Conservation (phyloP, 495 filamentous ascomycete genomes). For the Choiromyces venosus region DNA sequence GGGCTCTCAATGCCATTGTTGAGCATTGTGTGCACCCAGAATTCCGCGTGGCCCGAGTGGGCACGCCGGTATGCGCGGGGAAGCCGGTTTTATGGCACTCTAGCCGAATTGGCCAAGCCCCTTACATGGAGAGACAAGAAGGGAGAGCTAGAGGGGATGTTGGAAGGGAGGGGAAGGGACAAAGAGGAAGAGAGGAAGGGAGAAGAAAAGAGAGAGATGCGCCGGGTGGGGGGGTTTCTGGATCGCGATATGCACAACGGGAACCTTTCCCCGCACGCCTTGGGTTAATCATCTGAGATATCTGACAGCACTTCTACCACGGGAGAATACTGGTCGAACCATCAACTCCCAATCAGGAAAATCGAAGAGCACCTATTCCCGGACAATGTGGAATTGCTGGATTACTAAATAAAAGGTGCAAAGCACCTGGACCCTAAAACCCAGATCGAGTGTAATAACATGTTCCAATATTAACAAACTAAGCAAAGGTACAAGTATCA, state of each 20-base stretch:
- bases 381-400: background rate
- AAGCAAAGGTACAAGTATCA: background rate
- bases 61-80: background rate
- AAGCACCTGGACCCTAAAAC: background rate
- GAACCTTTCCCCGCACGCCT: background rate
- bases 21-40: background rate
- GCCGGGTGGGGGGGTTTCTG: background rate
- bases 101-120: background rate
- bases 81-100: background rate
- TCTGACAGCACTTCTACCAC: background rate
- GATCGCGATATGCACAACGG: background rate
- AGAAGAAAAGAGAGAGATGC: no score
- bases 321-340: background rate
- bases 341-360: background rate
- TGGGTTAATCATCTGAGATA: background rate
- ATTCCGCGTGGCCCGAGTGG: background rate
- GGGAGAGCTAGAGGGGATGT: background rate
- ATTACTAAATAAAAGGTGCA: background rate
- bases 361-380: background rate
- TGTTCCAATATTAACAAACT: background rate
- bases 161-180: background rate
- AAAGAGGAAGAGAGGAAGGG: background rate
- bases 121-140: background rate
- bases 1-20: background rate
- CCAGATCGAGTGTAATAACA: background rate